These are phyloP conservation scores for Yamadazyma laniorum DNA, from an alignment of 805 yeast species.

Conservation along the genomic window DNA sequence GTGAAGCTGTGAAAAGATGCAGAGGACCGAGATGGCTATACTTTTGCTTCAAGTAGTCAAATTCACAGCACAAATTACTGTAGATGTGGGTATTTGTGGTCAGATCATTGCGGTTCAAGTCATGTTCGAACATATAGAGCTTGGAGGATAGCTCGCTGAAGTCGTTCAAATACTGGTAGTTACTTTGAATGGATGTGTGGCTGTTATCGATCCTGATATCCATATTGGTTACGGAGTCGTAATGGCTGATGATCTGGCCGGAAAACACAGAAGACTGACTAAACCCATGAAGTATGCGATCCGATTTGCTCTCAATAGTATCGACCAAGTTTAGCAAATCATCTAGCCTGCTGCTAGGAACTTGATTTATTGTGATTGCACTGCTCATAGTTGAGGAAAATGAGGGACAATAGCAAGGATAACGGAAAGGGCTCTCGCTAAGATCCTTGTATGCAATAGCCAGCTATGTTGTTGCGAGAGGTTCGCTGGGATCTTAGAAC, in stretches of 20 bases:
- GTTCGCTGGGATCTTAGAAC: no score
- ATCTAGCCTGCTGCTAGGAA: constrained; percentile 18
- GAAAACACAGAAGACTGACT: constrained; percentile 24
- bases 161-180: constrained; percentile 22
- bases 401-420: no score
- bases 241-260: constrained; percentile 18
- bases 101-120: constrained; percentile 28
- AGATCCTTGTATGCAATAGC: background rate
- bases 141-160: constrained; percentile 32
- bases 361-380: no score
- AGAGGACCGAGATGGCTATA: constrained; percentile 3
- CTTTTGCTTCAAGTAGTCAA: constrained; percentile 21
- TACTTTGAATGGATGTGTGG: constrained; percentile 20
- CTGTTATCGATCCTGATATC: constrained; percentile 31
- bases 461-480: no score
- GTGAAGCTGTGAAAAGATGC: background rate
- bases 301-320: constrained; percentile 27
- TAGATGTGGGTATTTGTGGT: constrained; percentile 31
- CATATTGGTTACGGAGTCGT: constrained; percentile 21
- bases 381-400: no score
- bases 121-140: constrained; percentile 33
- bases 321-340: constrained; percentile 29
- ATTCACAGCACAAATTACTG: constrained; percentile 30
- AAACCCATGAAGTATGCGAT: constrained; percentile 20
- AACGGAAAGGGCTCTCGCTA: no score